Evolutionary conservation across 306 rosid species (phyloP), one percentile per base, ranked within the genome.

Genomic region (Datisca glomerata): DNA sequence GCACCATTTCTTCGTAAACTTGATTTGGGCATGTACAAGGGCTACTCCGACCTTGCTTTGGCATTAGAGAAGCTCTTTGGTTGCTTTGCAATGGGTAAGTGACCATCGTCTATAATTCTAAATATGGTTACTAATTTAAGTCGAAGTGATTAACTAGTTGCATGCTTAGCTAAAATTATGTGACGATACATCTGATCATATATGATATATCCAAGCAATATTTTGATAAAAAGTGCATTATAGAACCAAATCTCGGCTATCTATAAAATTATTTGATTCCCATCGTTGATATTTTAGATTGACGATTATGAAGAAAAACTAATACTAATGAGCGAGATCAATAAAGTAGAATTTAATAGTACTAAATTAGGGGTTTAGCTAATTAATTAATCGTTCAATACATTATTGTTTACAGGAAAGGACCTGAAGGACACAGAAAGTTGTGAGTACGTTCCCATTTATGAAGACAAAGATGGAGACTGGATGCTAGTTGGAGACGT

Each of bases 401-500:
- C n/a, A n/a, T n/a, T 35, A 21, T 33, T 63, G 51, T 53, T 50
- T 60, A 49, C 93, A 89, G 97, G 67, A 2, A 84, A 83, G 43
- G 64, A 70, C 24, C 67, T 74, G 72, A 83, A 83, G 69, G 78
- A 72, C 63, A 68, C 54, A 12, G 86, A 76, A 25, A 68, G 54
- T 15, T 52, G 34, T 40, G 83, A 89, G 58, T 69, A 79, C 53
- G 80, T 79, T 62, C 97, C 95, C 24, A 83, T 89, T 72, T 89
- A 89, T 56, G 94, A 83, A 50, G 94, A 87, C 80, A 87, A 74
- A 64, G 97, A 87, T 55, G 94, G 93, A 45, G 94, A 87, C 51
- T 87, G 97, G 97, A 83, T 87, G 97, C 80, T 87, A 3, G 80
- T 76, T 41, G 97, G 97, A 53, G 97, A 87, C 63, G 97, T 87